A percentile compares a stretch with the other conserved stretches of the same genome.
Conservation (phyloP, 495 filamentous ascomycete species). For the Trichoderma erinaceum region DNA sequence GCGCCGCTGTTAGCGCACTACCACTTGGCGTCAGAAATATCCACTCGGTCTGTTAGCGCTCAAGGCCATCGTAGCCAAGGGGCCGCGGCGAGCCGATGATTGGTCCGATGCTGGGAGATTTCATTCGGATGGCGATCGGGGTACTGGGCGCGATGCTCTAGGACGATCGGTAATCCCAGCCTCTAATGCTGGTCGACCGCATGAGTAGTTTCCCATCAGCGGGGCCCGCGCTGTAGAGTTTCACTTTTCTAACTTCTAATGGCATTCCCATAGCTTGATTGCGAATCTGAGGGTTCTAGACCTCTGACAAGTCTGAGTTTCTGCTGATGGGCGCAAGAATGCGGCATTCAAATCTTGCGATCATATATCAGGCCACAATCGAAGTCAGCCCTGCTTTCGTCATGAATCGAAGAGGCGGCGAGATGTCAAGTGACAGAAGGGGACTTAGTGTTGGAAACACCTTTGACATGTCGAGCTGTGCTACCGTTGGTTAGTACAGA, state of each 20-base stretch:
- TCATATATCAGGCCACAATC: not conserved
- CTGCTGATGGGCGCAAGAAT: not conserved
- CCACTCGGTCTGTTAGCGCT: not conserved
- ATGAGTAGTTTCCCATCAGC: not conserved
- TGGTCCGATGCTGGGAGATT: not conserved
- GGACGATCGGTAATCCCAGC: not conserved
- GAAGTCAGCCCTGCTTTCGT: not conserved
- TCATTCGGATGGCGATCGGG: not conserved
- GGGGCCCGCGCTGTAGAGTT: not conserved
- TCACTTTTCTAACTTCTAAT: not conserved
- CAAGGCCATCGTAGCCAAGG: not conserved
- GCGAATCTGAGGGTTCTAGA: not conserved
- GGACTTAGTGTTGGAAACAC: too few relatives aligned
- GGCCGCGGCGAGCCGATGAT: not conserved
- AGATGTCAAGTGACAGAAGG: too few relatives aligned
- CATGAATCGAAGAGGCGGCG: not conserved
- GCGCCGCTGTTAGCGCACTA: slow-evolving; percentile 3
- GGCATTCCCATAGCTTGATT: not conserved
- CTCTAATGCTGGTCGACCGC: not conserved
- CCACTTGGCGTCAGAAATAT: not conserved
- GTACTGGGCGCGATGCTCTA: not conserved
- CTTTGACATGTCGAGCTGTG: too few relatives aligned
- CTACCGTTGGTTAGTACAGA: too few relatives aligned
- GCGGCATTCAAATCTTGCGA: not conserved
- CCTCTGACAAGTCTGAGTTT: not conserved